Evolutionary conservation across 2,329 filamentous ascomycete genomes (phyloP), one percentile per base, ranked within the genome.

Genomic region (Dissoconium aciculare): DNA sequence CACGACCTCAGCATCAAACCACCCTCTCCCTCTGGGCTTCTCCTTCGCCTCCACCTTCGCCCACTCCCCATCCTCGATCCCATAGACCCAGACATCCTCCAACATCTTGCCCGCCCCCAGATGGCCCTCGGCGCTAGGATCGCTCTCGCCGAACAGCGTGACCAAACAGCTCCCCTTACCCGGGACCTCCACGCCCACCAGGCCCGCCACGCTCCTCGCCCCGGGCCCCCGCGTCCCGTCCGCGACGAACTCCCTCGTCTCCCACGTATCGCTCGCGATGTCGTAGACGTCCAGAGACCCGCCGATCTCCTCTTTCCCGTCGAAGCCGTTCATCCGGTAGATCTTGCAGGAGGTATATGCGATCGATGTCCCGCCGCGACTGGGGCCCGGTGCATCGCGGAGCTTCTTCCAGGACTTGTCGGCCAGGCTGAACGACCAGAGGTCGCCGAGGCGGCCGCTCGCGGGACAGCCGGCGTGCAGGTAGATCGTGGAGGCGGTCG

Each of bases 271-370:
- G 0, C 31, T 40, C 4, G 38, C 39, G 0, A 53, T 42, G 14
- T 62, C 50, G 36, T 58, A 71, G 2, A 78, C 66, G 47, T 91
- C 81, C 9, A 92, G 48, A 35, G 66, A 64, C 0, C 78, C 81
- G 11, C 81, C 81, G 28, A 80, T 61, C 46, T 85, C 78, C 0
- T 49, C 58, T 26, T 64, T 59, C 1, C 78, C 81, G 51, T 87
- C 78, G 44, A 76, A 87, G 0, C 83, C 83, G 38, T 82, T 80
- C 59, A 83, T 85, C 15, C 82, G 68, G 56, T 77, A 91, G 5
- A 92, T 53, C 14, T 71, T 67, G 14, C 69, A 70, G 32, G 67
- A 64, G 26, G 64, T 65, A 31, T 75, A 66, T 1, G 74, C 70
- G 15, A 91, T 71, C 3, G 71, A 69, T 0, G 78, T 60, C 2